Conservation (phyloP, 768 basidiomycete genomes). For the Xanthoconium purpureum region DNA sequence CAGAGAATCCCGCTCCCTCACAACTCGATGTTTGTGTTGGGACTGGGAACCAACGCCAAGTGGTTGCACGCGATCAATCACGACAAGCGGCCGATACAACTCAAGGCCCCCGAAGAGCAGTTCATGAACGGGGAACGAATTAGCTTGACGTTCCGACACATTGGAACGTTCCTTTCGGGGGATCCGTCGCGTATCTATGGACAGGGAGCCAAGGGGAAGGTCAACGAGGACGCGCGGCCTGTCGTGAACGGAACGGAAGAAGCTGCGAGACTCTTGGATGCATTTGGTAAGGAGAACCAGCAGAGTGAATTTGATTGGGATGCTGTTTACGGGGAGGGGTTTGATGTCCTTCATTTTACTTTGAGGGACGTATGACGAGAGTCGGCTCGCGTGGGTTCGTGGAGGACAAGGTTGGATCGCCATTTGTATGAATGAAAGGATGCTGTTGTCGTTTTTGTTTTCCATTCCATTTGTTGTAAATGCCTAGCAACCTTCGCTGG, state of each 20-base stretch:
- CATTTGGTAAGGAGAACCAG: constrained; percentile 76
- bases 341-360: constrained; percentile 62
- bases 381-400: constrained; percentile 6
- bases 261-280: constrained; percentile 48
- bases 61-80: constrained; percentile 78
- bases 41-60: constrained; percentile 63
- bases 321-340: constrained; percentile 59
- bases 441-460: constrained; percentile 19
- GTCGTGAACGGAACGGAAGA: constrained; percentile 53
- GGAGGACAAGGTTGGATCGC: constrained; percentile 15
- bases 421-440: constrained; percentile 19
- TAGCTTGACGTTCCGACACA: constrained; percentile 75
- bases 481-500: constrained; percentile 26
- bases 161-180: constrained; percentile 67
- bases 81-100: constrained; percentile 60
- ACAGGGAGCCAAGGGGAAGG: constrained; percentile 69
- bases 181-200: constrained; percentile 61
- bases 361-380: constrained; percentile 16
- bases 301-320: constrained; percentile 71
- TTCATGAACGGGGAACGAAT: constrained; percentile 62
- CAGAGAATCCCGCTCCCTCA: constrained; percentile 75
- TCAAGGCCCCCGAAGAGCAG: constrained; percentile 56
- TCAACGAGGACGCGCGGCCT: constrained; percentile 46
- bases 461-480: constrained; percentile 7
- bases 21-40: constrained; percentile 82